Conservation (phyloP, 2,329 filamentous ascomycete genomes). For the Eutypella sp. region DNA sequence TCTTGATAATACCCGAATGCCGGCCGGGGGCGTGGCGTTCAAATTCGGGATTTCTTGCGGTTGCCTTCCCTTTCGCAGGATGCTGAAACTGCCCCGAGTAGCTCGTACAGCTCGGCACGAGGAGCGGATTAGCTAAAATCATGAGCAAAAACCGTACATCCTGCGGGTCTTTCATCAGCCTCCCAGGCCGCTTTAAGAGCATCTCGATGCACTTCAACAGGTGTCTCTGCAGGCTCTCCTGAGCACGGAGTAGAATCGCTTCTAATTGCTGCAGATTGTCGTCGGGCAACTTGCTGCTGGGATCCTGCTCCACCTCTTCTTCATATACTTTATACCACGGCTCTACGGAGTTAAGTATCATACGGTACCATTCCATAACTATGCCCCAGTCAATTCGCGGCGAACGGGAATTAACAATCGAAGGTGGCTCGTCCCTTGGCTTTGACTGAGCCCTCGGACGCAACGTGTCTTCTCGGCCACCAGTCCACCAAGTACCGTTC, state of each 20-base stretch:
- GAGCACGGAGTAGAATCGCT: slow-evolving; percentile 47
- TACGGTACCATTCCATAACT: slow-evolving; percentile 68
- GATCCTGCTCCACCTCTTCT: slow-evolving; percentile 38
- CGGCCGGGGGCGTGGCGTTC: slow-evolving; percentile 40
- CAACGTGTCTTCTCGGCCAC: slow-evolving; percentile 41
- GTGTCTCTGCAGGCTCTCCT: slow-evolving; percentile 63
- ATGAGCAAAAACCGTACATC: slow-evolving; percentile 76
- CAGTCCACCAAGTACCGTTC: slow-evolving; percentile 80
- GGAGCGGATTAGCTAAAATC: slow-evolving; percentile 70
- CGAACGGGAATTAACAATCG: slow-evolving; percentile 51
- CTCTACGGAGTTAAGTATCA: slow-evolving; percentile 62
- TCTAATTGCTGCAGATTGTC: slow-evolving; percentile 41
- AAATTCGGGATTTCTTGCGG: slow-evolving; percentile 6
- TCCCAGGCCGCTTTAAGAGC: slow-evolving; percentile 73
- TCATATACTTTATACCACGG: slow-evolving; percentile 60
- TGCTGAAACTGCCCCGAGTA: slow-evolving; percentile 38
- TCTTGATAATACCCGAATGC: slow-evolving; percentile 80
- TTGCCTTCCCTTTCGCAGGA: slow-evolving; percentile 17
- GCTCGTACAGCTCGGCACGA: slow-evolving; percentile 45
- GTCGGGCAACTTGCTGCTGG: slow-evolving; percentile 26
- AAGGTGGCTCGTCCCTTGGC: slow-evolving; percentile 27
- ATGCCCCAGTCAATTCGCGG: slow-evolving; percentile 72
- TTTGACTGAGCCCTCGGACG: slow-evolving; percentile 29
- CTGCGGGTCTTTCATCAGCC: slow-evolving; percentile 60
- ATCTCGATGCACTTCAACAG: slow-evolving; percentile 75